These are phyloP conservation scores for Dryas integrifolia DNA, from an alignment of 331 rosid genomes.

Conservation along the genomic window DNA sequence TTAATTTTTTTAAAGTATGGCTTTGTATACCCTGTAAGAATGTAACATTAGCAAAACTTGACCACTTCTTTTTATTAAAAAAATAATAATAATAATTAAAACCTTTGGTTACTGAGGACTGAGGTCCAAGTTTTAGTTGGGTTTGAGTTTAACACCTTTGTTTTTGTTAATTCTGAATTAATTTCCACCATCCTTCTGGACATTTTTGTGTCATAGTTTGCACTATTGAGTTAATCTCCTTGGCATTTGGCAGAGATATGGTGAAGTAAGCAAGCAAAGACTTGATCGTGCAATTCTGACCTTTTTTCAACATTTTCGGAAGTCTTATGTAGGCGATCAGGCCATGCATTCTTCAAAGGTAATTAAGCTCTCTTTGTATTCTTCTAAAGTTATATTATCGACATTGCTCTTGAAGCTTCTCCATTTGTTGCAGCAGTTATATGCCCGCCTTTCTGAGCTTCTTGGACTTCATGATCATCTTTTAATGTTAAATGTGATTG, in stretches of 20 bases:
- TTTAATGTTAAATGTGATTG: constrained; percentile 66
- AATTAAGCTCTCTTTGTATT: constrained; percentile 25
- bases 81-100: too few species aligned
- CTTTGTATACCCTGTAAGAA: too few species aligned
- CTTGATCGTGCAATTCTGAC: constrained; percentile 97
- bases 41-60: too few species aligned
- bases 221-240: background rate
- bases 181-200: background rate
- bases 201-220: constrained; percentile 4
- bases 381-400: constrained; percentile 9
- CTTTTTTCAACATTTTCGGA: constrained; percentile 90
- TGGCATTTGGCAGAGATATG: constrained; percentile 69
- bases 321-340: constrained; percentile 97
- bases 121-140: background rate
- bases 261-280: constrained; percentile 91
- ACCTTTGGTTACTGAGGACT: too few species aligned
- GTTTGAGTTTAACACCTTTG: background rate
- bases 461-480: constrained; percentile 88
- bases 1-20: too few species aligned
- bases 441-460: constrained; percentile 76
- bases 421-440: constrained; percentile 64
- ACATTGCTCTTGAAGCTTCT: constrained; percentile 21
- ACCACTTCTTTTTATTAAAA: too few species aligned
- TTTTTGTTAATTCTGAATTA: background rate
- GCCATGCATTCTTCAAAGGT: constrained; percentile 99